Evolutionary conservation across 2,329 filamentous ascomycete genomes (phyloP), one percentile per base, ranked within the genome.

Genomic region (Cucurbitaria berberidis): DNA sequence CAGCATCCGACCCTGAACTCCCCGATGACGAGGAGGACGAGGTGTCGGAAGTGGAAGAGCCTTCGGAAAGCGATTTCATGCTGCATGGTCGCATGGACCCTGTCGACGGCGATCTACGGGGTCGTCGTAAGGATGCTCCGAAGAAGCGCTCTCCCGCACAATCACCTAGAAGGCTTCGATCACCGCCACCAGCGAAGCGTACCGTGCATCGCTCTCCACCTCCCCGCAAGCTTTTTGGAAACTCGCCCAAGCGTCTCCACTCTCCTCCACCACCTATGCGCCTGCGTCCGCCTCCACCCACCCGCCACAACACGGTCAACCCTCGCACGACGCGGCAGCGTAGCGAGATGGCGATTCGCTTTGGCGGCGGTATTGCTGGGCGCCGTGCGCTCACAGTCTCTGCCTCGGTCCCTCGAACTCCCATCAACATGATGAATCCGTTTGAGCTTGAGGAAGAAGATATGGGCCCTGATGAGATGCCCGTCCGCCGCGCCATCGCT

Each of bases 401-500:
- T 56, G 93, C 96, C 64, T 98, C 95, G 10, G 82, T 97, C 5
- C 95, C 93, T 34, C 87, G 90, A 46, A 87, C 87, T 3, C 86
- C 89, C 2, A 90, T 89, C 61, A 16, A 51, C 49, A 45, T 60
- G 61, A 16, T 52, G 10, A 60, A 66, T 29, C 65, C 68, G 36
- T 61, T 68, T 10, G 66, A 73, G 13, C 75, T 78, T 51, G 74
- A 76, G 29, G 75, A 78, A 18, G 73, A 77, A 32, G 73, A 75
- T 42, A 74, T 68, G 11, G 72, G 69, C 10, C 67, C 71, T n/a
- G 70, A 70, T 5, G 74, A 75, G 32, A 78, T 86, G 36, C 91
- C 95, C 59, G 84, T 91, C 9, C 89, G 95, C 58, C 91, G 92
- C n/a, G 93, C 95, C 30, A 96, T 99, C 63, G 95, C 98, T 75